These are phyloP conservation scores for Lomentospora prolificans DNA, from an alignment of 2,329 filamentous ascomycete species.

Conservation along the genomic window DNA sequence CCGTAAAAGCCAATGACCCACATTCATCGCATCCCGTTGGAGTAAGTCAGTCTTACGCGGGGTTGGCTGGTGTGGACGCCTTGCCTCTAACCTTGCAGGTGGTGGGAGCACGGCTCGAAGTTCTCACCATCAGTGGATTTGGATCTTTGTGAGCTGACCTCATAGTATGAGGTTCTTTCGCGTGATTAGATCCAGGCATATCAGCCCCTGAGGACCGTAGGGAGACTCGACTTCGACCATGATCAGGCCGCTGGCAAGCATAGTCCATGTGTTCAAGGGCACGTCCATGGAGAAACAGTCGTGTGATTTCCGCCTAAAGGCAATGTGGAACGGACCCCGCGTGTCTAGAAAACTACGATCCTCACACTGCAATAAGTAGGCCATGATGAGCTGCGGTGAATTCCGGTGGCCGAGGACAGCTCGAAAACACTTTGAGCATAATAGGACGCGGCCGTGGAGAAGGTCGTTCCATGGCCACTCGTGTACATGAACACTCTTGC, in stretches of 20 bases:
- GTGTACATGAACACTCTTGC: slow-evolving; percentile 61
- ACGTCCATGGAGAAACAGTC: not conserved
- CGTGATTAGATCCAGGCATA: not conserved
- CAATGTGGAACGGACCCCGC: not conserved
- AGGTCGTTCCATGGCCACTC: slow-evolving; percentile 37
- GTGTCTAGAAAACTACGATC: not conserved
- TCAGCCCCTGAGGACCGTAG: not conserved
- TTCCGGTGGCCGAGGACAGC: not conserved
- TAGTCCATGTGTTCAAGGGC: not conserved
- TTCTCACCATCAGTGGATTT: no score
- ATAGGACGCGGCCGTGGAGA: slow-evolving; percentile 37
- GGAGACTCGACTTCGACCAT: not conserved
- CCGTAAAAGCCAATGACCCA: no score
- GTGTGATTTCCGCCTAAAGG: not conserved
- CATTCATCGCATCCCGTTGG: no score
- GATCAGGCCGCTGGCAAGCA: not conserved
- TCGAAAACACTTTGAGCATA: not conserved
- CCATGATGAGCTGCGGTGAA: not conserved
- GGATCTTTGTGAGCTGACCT: no score
- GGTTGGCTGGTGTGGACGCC: no score
- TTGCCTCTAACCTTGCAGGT: no score
- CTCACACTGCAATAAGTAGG: not conserved
- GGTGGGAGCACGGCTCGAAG: no score
- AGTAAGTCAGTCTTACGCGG: no score
- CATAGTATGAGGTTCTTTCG: no score